Base-by-base conservation (phyloP, 148 eudicot species). In the Linanthus parryae region DNA sequence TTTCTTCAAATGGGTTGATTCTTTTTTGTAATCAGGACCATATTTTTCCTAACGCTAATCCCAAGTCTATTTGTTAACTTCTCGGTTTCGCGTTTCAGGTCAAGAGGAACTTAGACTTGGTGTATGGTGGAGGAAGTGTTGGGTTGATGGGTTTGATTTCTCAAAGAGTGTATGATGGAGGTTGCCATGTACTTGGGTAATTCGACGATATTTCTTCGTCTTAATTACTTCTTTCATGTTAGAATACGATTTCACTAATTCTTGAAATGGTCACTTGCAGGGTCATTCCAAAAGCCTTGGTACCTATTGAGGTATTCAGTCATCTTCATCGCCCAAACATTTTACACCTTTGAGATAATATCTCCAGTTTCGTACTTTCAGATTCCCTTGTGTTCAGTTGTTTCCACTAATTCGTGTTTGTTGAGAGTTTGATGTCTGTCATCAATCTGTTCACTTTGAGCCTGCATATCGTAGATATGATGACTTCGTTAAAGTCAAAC, bases 111-210 rank as follows among this genome's bases (percentile, higher is more conserved):
- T 78, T 86, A 64, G 80, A 81, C 63, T 76, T 91, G 80, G 94
- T 91, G 5, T 91, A 91, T 67, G 97, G 97, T 47, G 97, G 97
- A 31, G 95, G 97, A 72, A 86, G 97, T 69, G 76, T 86, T 68
- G 95, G 97, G 62, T 68, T 91, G 50, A 86, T 91, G 97, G 97
- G 97, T 38, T 74, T 79, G 67, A 65, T 91, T 53, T 86, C 95
- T 10, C 64, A 74, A 62, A 68, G 79, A 64, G 88, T 86, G 43
- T 58, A 56, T 74, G 95, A 76, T 66, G 95, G 84, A 30, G 89
- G 89, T 46, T 83, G 97, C 68, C 77, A 78, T 83, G 97, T 91
- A 64, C 82, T 91, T 68, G 97, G 97, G 97, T 90, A 81, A 78
- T 52, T 59, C 45, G 2, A 27, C 21, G 7, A 36, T 25, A 5